A percentile compares a stretch with the other conserved stretches of the same genome.
Evolutionary conservation across 495 filamentous ascomycete species (phyloP).

Genomic region (Talaromyces thailandensis): DNA sequence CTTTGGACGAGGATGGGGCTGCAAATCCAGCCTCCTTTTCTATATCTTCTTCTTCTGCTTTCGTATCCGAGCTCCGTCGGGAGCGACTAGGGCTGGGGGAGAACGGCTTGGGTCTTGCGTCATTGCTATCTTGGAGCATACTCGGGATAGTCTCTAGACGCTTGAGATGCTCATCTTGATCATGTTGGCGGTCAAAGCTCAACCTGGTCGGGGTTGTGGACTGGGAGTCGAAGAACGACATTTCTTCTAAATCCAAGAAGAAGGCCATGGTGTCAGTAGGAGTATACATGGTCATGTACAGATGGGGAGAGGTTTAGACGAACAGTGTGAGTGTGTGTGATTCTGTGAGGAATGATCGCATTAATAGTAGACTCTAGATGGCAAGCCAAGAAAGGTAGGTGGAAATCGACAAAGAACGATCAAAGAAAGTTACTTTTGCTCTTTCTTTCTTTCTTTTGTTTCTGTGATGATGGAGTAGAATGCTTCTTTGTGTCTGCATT

Average conservation of each 20-base stretch:
- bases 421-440: neutral
- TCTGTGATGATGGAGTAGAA: too few relatives aligned
- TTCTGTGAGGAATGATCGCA: neutral
- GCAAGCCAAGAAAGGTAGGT: neutral
- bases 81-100: neutral
- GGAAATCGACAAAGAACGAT: neutral
- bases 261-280: neutral
- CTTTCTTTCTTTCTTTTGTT: neutral
- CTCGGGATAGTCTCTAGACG: conserved; percentile 5
- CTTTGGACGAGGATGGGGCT: neutral
- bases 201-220: conserved; percentile 3
- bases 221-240: conserved; percentile 3
- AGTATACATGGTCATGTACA: neutral
- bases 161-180: neutral
- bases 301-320: neutral
- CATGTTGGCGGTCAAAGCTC: neutral
- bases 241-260: neutral
- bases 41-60: neutral
- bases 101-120: neutral
- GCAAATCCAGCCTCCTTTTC: neutral
- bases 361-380: neutral
- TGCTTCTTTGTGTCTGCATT: neutral
- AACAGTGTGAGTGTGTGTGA: neutral
- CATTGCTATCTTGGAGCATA: neutral
- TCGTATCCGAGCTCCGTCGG: neutral